Base-by-base conservation (phyloP, 139 green algal genomes). In the Chlorella sorokiniana region DNA sequence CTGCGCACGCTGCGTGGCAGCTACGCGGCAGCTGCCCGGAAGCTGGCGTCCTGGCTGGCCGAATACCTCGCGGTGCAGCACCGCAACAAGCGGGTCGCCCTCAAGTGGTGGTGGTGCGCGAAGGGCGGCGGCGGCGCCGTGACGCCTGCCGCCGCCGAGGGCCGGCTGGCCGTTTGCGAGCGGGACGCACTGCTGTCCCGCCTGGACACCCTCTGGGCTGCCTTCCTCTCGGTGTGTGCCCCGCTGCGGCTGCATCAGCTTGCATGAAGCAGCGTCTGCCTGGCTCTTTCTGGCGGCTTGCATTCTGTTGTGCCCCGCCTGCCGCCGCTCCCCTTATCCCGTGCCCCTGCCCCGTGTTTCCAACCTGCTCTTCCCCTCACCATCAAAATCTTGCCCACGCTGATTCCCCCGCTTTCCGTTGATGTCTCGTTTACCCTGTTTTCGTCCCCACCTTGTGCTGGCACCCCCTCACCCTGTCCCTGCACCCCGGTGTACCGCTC, bases 171-270 rank as follows among this genome's bases (percentile, higher is more conserved):
- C 22, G 27, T 74, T 23, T 73, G 64, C 25, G 73, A 86, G 54
- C 20, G 51, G 11, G 79, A 83, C 8, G 31, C 61, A 29, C 14
- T 67, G 25, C 29, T 81, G 23, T 29, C 31, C 3, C 67, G 59
- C 25, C 63, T 88, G 65, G 79, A 85, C 40, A 25, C 22, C 0
- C 52, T 85, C 22, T 88, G 84, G 84, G 38, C 44, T 11, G 84
- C 80, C 33, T 88, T 88, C 51, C 41, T 88, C 2, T 27, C 73
- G 76, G 83, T 74, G 45, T 35, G 70, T 4, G 1, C n/a, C n/a
- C n/a, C n/a, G n/a, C n/a, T n/a, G 56, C 18, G 56, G 23, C 23
- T 16, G 56, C 56, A n/a, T 29, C 18, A 65, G 18, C 56, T 22
- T 59, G 14, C 48, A 59, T 59, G 14, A 59, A 25, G 14, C 16